phyloP scores from a whole-genome alignment of 2,329 filamentous ascomycete genomes.

The Neonectria ditissima region DNA sequence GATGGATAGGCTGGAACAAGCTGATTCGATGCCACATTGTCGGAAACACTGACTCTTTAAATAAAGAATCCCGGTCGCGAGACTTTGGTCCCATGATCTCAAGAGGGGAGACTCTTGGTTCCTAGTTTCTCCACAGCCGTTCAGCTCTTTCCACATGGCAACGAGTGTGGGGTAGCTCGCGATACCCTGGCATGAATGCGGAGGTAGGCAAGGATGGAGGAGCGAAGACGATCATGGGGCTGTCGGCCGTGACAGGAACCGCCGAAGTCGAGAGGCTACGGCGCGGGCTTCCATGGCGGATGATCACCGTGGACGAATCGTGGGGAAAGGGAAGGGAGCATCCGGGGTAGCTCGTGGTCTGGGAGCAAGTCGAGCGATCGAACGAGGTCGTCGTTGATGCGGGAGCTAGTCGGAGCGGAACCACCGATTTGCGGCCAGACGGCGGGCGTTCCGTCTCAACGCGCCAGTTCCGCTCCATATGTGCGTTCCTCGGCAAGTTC shows the following conservation, averaged over 20 bases:
- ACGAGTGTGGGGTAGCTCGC: conserved; percentile 16
- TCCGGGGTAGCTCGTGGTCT: not conserved
- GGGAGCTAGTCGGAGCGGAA: conserved; percentile 5
- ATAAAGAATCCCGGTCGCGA: not conserved
- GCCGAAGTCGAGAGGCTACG: conserved; percentile 10
- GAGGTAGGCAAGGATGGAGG: not conserved
- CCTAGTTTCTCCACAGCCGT: conserved; percentile 7
- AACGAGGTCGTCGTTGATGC: not conserved
- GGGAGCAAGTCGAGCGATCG: not conserved
- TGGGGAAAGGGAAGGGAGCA: conserved; percentile 11
- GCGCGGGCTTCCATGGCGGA: not conserved
- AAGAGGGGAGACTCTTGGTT: not conserved
- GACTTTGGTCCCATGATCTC: not conserved
- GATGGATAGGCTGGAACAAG: not conserved
- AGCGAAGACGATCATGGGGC: not conserved
- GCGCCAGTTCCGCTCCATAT: conserved; percentile 15
- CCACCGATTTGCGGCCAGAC: conserved; percentile 8
- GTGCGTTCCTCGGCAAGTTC: not conserved
- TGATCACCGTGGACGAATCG: conserved; percentile 3
- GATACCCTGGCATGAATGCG: conserved; percentile 3
- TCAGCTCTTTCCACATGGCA: conserved; percentile 20
- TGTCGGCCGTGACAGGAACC: conserved; percentile 8
- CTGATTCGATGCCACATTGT: not conserved
- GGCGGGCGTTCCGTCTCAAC: conserved; percentile 20
- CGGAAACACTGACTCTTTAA: conserved; percentile 3